Percentiles rank a stretch among this genome's conserved stretches.
phyloP scores from a whole-genome alignment of 805 yeast species.

The Metschnikowia vanudenii region DNA sequence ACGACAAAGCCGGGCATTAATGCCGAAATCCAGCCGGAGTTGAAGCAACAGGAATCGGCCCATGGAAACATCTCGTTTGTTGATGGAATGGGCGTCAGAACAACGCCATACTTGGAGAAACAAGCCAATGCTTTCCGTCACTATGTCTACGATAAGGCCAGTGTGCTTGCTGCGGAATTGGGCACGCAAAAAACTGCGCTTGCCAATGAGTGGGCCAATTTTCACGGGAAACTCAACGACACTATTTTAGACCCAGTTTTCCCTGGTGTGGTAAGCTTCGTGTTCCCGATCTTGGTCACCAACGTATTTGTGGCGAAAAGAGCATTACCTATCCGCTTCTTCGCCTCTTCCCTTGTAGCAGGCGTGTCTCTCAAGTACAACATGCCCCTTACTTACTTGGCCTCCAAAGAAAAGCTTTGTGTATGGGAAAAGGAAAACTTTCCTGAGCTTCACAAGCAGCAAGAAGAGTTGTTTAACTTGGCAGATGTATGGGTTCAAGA shows the following conservation, averaged over 20 bases:
- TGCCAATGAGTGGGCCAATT: constrained; percentile 39
- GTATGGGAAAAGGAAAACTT: constrained; percentile 27
- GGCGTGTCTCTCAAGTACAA: constrained; percentile 40
- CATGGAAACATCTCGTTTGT: constrained; percentile 42
- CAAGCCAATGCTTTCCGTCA: constrained; percentile 41
- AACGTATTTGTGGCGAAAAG: constrained; percentile 52
- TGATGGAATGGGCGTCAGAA: constrained; percentile 55
- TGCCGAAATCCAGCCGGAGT: constrained; percentile 33
- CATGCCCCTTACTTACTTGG: constrained; percentile 43
- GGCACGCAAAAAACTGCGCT: constrained; percentile 47
- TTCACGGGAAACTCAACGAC: constrained; percentile 31
- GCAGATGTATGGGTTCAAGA: constrained; percentile 13
- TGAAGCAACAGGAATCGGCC: constrained; percentile 38
- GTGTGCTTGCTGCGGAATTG: constrained; percentile 42
- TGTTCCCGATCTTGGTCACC: constrained; percentile 56
- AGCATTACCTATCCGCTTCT: constrained; percentile 48
- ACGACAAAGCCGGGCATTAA: constrained; percentile 50
- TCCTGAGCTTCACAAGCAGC: constrained; percentile 34
- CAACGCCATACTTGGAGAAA: constrained; percentile 47
- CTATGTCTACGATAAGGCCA: constrained; percentile 36
- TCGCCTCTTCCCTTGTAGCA: constrained; percentile 52
- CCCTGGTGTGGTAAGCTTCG: constrained; percentile 53
- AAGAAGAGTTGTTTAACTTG: constrained; percentile 18
- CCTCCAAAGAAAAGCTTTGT: constrained; percentile 18
- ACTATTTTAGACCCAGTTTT: constrained; percentile 52